Percentiles rank a stretch among this genome's conserved stretches.
phyloP scores from a whole-genome alignment of 225 moss, liverwort and hornwort species.

The Marchantia polymorpha region DNA sequence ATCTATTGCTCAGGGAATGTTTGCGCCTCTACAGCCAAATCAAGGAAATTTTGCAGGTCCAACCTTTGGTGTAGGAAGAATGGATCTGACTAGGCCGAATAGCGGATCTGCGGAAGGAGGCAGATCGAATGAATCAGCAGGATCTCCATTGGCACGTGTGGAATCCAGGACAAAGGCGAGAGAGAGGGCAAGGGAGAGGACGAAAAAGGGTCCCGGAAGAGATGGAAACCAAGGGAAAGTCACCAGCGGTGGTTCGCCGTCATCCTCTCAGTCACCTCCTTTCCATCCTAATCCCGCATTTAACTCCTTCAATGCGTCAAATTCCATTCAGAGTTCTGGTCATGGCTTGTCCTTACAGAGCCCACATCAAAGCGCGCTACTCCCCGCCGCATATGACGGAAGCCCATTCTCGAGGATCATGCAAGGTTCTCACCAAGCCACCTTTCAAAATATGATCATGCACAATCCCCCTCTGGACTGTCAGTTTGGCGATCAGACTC shows the following conservation, averaged over 20 bases:
- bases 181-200: conserved; percentile 83
- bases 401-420: conserved; percentile 30
- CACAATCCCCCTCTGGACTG: conserved; percentile 37
- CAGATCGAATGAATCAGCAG: conserved; percentile 35
- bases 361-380: conserved; percentile 23
- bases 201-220: conserved; percentile 57
- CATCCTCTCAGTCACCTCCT: conserved; percentile 38
- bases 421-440: conserved; percentile 37
- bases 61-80: conserved; percentile 38
- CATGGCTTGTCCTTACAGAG: conserved; percentile 27
- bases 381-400: conserved; percentile 26
- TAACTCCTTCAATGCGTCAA: conserved; percentile 28
- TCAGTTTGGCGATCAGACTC: conserved; percentile 47
- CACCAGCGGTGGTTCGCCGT: conserved; percentile 21
- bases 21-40: conserved; percentile 21
- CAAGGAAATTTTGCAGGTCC: conserved; percentile 22
- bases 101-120: conserved; percentile 36
- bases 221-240: conserved; percentile 35
- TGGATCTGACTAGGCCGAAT: conserved; percentile 38
- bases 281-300: conserved; percentile 27
- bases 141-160: conserved; percentile 48
- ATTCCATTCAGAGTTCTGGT: conserved; percentile 32
- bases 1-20: conserved; percentile 26
- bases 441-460: conserved; percentile 38
- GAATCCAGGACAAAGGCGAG: conserved; percentile 80